A percentile compares a stretch with the other conserved stretches of the same genome.
Evolutionary conservation across 2,329 filamentous ascomycete species (phyloP).

Genomic region (Clarireedia monteithiana): DNA sequence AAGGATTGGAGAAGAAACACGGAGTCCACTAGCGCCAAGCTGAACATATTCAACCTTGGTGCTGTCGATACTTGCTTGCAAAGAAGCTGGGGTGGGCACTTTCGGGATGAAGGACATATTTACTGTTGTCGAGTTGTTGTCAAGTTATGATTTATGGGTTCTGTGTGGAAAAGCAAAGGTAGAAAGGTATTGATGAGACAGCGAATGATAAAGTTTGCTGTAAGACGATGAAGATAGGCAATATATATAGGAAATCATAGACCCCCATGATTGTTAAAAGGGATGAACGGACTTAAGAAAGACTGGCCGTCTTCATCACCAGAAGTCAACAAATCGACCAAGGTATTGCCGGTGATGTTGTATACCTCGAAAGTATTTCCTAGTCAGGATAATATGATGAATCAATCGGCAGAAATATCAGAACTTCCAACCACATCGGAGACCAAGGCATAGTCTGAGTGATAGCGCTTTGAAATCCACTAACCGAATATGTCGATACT

Average conservation of each 20-base stretch:
- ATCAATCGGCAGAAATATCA: no score
- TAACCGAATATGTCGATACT: neutral
- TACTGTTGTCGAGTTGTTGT: neutral
- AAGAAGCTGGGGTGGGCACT: neutral
- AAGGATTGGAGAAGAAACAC: constrained; percentile 53
- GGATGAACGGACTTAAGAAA: no score
- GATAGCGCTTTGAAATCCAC: neutral
- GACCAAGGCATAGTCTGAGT: no score
- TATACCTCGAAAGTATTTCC: neutral
- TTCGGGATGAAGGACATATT: neutral
- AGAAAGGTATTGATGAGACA: no score
- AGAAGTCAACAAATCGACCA: neutral
- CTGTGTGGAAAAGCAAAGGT: neutral
- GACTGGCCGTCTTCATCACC: neutral
- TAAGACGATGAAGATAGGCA: no score
- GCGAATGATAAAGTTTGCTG: no score
- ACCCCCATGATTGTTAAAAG: no score
- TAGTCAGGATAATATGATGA: neutral
- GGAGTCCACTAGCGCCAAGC: constrained; percentile 53
- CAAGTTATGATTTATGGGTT: neutral
- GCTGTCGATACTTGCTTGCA: constrained; percentile 27
- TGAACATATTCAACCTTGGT: constrained; percentile 40
- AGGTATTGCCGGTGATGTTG: neutral
- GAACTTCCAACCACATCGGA: no score
- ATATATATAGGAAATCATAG: no score